Percentiles rank a stretch among this genome's conserved stretches.
phyloP scores from a whole-genome alignment of 140 eudicot genomes.

The Flaveria floridana region DNA sequence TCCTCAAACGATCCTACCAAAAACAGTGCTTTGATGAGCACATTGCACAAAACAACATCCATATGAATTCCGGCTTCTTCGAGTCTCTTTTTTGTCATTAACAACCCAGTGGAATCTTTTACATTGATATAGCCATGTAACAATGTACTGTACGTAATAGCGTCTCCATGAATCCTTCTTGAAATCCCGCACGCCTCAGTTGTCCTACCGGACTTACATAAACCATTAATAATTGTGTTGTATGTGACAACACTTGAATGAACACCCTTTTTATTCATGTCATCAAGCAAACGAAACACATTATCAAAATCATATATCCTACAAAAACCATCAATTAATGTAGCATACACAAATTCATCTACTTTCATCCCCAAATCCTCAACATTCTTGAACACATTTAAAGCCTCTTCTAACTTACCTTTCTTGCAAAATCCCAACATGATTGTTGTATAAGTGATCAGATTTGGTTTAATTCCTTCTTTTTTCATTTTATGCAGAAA shows the following conservation, averaged over 20 bases:
- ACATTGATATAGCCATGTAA: conserved; percentile 62
- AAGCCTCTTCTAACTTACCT: conserved; percentile 71
- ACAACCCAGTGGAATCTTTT: conserved; percentile 46
- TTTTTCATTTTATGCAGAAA: conserved; percentile 52
- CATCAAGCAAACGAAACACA: conserved; percentile 55
- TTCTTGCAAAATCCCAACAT: conserved; percentile 72
- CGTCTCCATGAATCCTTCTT: conserved; percentile 46
- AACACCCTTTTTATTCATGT: conserved; percentile 62
- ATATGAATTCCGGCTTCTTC: conserved; percentile 50
- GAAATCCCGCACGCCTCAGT: conserved; percentile 61
- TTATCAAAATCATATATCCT: conserved; percentile 44
- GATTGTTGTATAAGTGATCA: conserved; percentile 63
- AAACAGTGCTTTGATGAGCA: conserved; percentile 58
- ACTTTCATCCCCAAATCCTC: conserved; percentile 44
- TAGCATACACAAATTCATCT: conserved; percentile 63
- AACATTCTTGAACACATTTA: conserved; percentile 46
- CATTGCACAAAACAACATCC: conserved; percentile 64
- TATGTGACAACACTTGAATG: conserved; percentile 57
- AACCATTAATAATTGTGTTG: conserved; percentile 65
- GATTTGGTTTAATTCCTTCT: conserved; percentile 51
- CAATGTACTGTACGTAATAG: conserved; percentile 58
- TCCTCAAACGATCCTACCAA: conserved; percentile 66
- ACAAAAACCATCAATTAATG: conserved; percentile 61
- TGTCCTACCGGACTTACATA: conserved; percentile 72
- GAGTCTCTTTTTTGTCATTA: conserved; percentile 53